Evolutionary conservation across 352 stramenopile genomes (phyloP).

Genomic region (Globisporangium canariense): DNA sequence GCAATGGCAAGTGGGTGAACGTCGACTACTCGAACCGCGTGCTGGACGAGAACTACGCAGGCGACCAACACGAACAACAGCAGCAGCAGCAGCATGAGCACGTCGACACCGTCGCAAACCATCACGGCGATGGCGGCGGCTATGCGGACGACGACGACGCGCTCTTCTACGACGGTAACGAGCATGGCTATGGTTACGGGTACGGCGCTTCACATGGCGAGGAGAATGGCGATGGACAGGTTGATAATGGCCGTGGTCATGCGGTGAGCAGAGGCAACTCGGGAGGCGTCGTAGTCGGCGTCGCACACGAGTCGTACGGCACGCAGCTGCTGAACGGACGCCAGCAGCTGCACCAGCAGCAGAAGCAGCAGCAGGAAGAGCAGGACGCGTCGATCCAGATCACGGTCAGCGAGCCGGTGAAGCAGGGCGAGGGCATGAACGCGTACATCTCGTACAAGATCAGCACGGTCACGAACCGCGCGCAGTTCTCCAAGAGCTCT

Average conservation of each 20-base stretch:
- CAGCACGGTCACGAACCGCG: conserved; percentile 63
- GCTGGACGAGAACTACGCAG: conserved; percentile 35
- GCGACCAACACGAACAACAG: background rate
- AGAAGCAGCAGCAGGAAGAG: background rate
- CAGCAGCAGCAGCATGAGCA: conserved; percentile 4
- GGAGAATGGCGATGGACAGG: background rate
- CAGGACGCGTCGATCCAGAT: conserved; percentile 60
- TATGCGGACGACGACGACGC: conserved; percentile 17
- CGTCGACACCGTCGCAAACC: conserved; percentile 9
- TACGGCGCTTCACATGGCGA: conserved; percentile 6
- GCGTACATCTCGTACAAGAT: conserved; percentile 98
- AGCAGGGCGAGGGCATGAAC: conserved; percentile 96
- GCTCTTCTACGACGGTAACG: conserved; percentile 18
- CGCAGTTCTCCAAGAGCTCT: conserved; percentile 81
- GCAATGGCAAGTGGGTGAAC: conserved; percentile 86
- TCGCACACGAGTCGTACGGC: conserved; percentile 20
- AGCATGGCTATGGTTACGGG: conserved; percentile 18
- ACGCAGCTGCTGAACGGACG: conserved; percentile 15
- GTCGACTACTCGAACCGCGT: conserved; percentile 80
- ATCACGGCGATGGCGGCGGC: background rate
- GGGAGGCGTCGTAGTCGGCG: background rate
- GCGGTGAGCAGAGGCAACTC: background rate
- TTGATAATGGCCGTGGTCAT: background rate
- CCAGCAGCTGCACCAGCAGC: conserved; percentile 10
- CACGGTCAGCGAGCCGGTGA: conserved; percentile 93